Evolutionary conservation across 768 basidiomycete genomes (phyloP).

Genomic region (Termitomyces sp.): DNA sequence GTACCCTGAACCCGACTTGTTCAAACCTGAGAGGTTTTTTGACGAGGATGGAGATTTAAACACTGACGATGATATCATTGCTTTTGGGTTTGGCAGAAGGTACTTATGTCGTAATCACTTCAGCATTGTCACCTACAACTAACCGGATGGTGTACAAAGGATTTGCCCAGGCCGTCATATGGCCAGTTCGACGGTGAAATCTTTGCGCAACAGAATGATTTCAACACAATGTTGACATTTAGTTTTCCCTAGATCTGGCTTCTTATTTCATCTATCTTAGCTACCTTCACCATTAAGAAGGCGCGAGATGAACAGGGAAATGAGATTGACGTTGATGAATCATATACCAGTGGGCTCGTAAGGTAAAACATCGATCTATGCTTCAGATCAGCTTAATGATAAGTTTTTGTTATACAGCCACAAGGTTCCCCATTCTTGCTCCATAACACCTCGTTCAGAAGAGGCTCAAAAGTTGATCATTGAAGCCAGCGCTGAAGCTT

Average conservation of each 20-base stretch:
- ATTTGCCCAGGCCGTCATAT: not conserved
- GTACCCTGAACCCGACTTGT: conserved; percentile 4
- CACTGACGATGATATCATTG: not conserved
- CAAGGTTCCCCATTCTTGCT: not conserved
- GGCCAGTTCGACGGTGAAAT: not conserved
- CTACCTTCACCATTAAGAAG: not conserved
- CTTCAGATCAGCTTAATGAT: not conserved
- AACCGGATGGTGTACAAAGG: not conserved
- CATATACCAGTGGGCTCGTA: not conserved
- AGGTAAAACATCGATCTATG: not conserved
- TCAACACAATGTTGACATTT: not conserved
- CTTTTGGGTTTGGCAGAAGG: conserved; percentile 11
- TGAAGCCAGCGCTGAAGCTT: not conserved
- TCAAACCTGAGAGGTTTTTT: conserved; percentile 11
- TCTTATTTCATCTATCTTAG: not conserved
- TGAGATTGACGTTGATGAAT: not conserved
- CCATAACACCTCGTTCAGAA: conserved; percentile 2
- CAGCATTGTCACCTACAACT: not conserved
- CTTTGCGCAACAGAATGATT: not conserved
- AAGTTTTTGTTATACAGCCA: not conserved
- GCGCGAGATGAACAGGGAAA: not conserved
- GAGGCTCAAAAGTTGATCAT: not conserved
- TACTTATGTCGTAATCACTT: not conserved
- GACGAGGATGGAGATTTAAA: conserved; percentile 5
- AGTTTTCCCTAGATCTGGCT: not conserved